A percentile compares a stretch with the other conserved stretches of the same genome.
These are phyloP conservation scores for Auricularia sp. DNA, from an alignment of 768 basidiomycete species.

Conservation along the genomic window DNA sequence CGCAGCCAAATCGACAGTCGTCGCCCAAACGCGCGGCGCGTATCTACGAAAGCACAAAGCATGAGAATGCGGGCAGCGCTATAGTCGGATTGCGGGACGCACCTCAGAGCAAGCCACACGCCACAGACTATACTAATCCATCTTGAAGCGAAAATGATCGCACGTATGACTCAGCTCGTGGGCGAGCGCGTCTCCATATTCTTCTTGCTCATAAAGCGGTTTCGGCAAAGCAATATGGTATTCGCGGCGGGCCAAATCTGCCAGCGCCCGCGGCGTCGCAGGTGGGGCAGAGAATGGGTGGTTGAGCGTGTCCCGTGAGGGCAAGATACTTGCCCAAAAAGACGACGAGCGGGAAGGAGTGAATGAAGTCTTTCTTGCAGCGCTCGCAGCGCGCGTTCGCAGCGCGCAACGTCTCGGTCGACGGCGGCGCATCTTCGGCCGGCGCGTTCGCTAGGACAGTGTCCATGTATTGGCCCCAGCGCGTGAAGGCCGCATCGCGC, in stretches of 20 bases:
- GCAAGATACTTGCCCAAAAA: constrained; percentile 92
- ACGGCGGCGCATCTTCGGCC: not conserved
- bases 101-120: constrained; percentile 98
- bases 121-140: constrained; percentile 80
- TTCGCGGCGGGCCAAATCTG: constrained; percentile 74
- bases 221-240: constrained; percentile 73
- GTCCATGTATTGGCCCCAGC: no score
- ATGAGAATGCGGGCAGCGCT: not conserved
- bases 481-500: no score
- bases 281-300: constrained; percentile 74
- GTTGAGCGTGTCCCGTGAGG: constrained; percentile 56
- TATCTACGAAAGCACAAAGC: constrained; percentile 45
- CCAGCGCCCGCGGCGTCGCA: constrained; percentile 70
- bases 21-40: constrained; percentile 90
- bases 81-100: constrained; percentile 16
- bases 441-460: not conserved
- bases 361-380: not conserved
- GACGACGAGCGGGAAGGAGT: constrained; percentile 54
- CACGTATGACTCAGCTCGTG: constrained; percentile 95
- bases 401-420: not conserved
- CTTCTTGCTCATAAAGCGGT: constrained; percentile 65
- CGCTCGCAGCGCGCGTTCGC: not conserved
- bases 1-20: constrained; percentile 81
- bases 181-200: constrained; percentile 87
- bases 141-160: constrained; percentile 90